phyloP scores from a whole-genome alignment of 345 rosid species.

The Dovyalis caffra region DNA sequence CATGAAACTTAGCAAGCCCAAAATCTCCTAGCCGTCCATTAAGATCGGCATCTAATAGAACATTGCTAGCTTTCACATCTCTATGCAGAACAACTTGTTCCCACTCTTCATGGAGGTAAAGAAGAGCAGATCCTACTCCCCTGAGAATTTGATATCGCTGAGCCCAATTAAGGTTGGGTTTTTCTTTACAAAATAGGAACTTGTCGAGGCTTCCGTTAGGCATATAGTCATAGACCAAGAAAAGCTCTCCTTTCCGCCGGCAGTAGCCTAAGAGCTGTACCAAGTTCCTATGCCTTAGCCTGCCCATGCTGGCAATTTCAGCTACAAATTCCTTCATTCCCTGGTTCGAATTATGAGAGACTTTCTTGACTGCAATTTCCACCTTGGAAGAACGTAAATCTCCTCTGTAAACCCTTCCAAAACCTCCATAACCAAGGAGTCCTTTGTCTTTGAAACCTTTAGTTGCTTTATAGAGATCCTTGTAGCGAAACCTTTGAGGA shows the following conservation, averaged over 20 bases:
- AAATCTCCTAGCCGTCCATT: constrained; percentile 23
- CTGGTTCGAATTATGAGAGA: constrained; percentile 18
- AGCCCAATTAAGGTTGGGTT: constrained; percentile 7
- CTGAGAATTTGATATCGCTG: constrained; percentile 12
- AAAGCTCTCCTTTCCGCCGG: constrained; percentile 19
- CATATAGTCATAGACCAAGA: constrained; percentile 27
- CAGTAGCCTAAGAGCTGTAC: constrained; percentile 23
- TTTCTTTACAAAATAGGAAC: constrained; percentile 2
- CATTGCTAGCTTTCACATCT: constrained; percentile 22
- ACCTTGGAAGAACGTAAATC: constrained; percentile 8
- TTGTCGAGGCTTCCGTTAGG: constrained; percentile 25
- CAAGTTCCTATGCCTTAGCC: constrained; percentile 23
- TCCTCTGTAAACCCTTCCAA: constrained; percentile 24
- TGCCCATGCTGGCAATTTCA: constrained; percentile 22
- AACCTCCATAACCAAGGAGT: constrained; percentile 18
- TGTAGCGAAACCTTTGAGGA: constrained; percentile 21
- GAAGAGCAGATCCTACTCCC: constrained; percentile 22
- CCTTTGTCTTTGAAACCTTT: constrained; percentile 18
- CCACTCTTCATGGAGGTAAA: constrained; percentile 27
- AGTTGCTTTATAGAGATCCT: constrained; percentile 18
- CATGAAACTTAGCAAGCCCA: constrained; percentile 21
- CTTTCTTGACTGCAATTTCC: constrained; percentile 18
- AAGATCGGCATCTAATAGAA: constrained; percentile 19
- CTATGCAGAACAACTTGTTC: constrained; percentile 20
- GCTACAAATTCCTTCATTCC: constrained; percentile 25